Evolutionary conservation across 495 filamentous ascomycete genomes (phyloP), one percentile per base, ranked within the genome.

Genomic region (Pseudotulostoma volvatum): DNA sequence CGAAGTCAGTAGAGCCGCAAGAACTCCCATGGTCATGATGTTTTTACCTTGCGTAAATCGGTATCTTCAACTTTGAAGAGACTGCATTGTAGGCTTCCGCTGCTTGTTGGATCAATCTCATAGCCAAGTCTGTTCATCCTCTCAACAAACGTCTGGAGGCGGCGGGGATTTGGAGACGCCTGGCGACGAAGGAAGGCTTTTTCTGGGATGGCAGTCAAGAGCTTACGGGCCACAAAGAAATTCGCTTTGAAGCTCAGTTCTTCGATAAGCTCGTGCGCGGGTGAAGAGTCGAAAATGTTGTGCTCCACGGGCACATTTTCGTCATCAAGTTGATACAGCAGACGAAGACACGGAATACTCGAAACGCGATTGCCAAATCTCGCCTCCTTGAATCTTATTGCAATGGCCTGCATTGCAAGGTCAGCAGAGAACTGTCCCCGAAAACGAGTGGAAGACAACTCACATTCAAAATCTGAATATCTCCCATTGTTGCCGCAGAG

Each of bases 231-330:
- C 44, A 97, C 79, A 55, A 81, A 80, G 39, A 69, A 66, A 54
- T 97, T 95, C 33, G 83, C 81, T 59, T 86, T 92, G 68, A 92
- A 78, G 53, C 81, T 76, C 11, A 97, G 63, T 63, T 97, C 90
- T 57, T 97, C 92, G 31, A 95, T 83, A 31, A 96, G 69, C 59
- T 96, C 92, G 42, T 86, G 88, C 9, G 88, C 81, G 9, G 77
- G 70, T 16, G 81, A 84, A 15, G 81, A 84, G 53, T 94, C 79
- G 52, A 96, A 96, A 39, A 97, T 83, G 63, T 96, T 97, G 50
- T 83, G 74, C 60, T 90, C 85, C 17, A 95, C 84, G 0, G 88
- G 90, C 25, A 95, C 84, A 54, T 95, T 95, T 66, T 97, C 90
- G 46, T 97, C 90, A 49, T 97, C 92, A n/a, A 95, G 73, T 55